Percentiles rank a stretch among this genome's conserved stretches.
phyloP scores from a whole-genome alignment of 352 stramenopile genomes.

The Globisporangium cylindrosporum region DNA sequence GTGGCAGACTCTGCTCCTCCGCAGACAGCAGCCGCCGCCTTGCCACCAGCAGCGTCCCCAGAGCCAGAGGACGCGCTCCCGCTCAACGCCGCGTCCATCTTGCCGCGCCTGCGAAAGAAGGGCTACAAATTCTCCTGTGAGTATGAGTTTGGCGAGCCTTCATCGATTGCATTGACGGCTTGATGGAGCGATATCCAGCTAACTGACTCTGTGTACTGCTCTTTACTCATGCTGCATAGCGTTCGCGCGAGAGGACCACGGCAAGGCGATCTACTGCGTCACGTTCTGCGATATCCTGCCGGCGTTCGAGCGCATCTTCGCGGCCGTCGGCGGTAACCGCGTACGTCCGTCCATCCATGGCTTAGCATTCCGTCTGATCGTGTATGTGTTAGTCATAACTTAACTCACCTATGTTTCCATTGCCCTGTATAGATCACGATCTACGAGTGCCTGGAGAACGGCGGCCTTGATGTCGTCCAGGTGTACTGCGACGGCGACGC shows the following conservation, averaged over 20 bases:
- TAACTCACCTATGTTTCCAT: neutral
- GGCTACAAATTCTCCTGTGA: slow-evolving; percentile 22
- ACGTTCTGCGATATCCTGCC: slow-evolving; percentile 67
- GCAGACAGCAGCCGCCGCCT: neutral
- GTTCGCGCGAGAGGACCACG: slow-evolving; percentile 70
- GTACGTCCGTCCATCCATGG: slow-evolving; percentile 25
- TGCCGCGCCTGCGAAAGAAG: slow-evolving; percentile 23
- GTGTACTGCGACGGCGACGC: slow-evolving; percentile 78
- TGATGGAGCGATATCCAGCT: neutral
- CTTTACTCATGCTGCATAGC: slow-evolving; percentile 22
- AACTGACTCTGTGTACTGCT: neutral
- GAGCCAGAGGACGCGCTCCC: slow-evolving; percentile 12
- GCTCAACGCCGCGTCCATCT: slow-evolving; percentile 19
- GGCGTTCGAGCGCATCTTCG: slow-evolving; percentile 71
- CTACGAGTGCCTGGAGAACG: slow-evolving; percentile 76
- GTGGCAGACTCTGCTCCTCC: neutral
- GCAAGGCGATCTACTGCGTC: slow-evolving; percentile 76
- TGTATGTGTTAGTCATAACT: too few relatives aligned
- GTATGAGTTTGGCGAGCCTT: neutral
- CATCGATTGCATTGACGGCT: too few relatives aligned
- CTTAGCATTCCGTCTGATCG: neutral
- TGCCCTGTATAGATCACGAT: slow-evolving; percentile 47
- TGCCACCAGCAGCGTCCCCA: neutral
- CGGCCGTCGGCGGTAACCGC: slow-evolving; percentile 64
- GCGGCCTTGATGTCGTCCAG: slow-evolving; percentile 71